phyloP scores from a whole-genome alignment of 768 basidiomycete genomes.

The Tulasnella sp. region DNA sequence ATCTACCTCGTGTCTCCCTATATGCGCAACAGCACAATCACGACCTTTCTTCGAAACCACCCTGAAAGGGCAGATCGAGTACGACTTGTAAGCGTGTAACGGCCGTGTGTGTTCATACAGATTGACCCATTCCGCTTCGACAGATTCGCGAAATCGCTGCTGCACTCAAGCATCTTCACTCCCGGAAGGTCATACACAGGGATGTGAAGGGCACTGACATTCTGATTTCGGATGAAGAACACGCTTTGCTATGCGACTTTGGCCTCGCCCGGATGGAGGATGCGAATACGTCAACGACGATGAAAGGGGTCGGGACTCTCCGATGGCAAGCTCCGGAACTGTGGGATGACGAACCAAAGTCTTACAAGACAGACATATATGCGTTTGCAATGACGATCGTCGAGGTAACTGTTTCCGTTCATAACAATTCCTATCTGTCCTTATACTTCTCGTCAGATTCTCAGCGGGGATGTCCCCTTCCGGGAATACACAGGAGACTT shows the following conservation, averaged over 20 bases:
- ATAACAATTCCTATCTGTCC: neutral
- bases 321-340: neutral
- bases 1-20: neutral
- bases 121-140: neutral
- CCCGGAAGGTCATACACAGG: neutral
- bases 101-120: neutral
- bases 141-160: neutral
- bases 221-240: neutral
- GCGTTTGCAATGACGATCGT: neutral
- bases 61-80: neutral
- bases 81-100: neutral
- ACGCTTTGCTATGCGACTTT: neutral
- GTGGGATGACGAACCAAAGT: neutral
- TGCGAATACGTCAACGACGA: neutral
- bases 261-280: neutral
- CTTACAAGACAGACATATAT: neutral
- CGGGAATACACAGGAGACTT: neutral
- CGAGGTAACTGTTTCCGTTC: neutral
- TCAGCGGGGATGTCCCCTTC: neutral
- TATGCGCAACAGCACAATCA: neutral
- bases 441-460: neutral
- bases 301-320: neutral
- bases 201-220: neutral
- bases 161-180: neutral
- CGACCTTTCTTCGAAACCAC: neutral